These are phyloP conservation scores for Calophaca sinica DNA, from an alignment of 306 rosid genomes.

Conservation along the genomic window DNA sequence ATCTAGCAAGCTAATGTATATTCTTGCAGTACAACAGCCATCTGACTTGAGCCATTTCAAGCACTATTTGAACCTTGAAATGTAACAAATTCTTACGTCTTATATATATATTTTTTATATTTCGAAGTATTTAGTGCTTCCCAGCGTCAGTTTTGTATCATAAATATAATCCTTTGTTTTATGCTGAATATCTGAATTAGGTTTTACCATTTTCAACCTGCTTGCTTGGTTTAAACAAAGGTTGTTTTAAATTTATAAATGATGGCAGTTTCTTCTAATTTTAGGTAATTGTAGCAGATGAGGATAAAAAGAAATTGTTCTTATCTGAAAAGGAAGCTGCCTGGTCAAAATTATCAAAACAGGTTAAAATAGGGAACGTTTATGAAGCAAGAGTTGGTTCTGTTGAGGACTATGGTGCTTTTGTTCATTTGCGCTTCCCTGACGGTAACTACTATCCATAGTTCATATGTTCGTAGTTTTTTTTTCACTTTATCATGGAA, in stretches of 20 bases:
- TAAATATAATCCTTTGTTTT: slow-evolving; percentile 31
- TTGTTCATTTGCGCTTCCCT: slow-evolving; percentile 78
- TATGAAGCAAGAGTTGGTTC: slow-evolving; percentile 76
- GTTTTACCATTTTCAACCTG: slow-evolving; percentile 3
- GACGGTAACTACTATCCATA: slow-evolving; percentile 66
- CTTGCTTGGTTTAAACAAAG: slow-evolving; percentile 16
- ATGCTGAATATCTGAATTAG: neutral
- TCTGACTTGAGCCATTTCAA: slow-evolving; percentile 38
- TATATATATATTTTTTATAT: neutral
- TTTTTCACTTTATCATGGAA: slow-evolving; percentile 36
- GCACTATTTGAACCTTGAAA: slow-evolving; percentile 33
- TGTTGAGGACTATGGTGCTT: slow-evolving; percentile 90
- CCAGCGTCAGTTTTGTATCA: slow-evolving; percentile 4
- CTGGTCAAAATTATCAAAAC: slow-evolving; percentile 72
- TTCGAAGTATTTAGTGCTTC: slow-evolving; percentile 25
- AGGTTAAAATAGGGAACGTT: slow-evolving; percentile 75
- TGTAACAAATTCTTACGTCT: neutral
- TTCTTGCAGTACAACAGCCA: slow-evolving; percentile 11
- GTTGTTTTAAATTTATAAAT: slow-evolving; percentile 36
- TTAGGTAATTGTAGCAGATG: slow-evolving; percentile 87
- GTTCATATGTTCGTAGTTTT: neutral
- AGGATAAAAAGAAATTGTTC: slow-evolving; percentile 67
- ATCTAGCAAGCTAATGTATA: slow-evolving; percentile 10
- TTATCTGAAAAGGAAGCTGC: slow-evolving; percentile 91
- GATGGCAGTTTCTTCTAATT: slow-evolving; percentile 50